Percentiles rank a stretch among this genome's conserved stretches.
Evolutionary conservation across 2,329 filamentous ascomycete species (phyloP).

Genomic region (Cordyceps fumosorosea): DNA sequence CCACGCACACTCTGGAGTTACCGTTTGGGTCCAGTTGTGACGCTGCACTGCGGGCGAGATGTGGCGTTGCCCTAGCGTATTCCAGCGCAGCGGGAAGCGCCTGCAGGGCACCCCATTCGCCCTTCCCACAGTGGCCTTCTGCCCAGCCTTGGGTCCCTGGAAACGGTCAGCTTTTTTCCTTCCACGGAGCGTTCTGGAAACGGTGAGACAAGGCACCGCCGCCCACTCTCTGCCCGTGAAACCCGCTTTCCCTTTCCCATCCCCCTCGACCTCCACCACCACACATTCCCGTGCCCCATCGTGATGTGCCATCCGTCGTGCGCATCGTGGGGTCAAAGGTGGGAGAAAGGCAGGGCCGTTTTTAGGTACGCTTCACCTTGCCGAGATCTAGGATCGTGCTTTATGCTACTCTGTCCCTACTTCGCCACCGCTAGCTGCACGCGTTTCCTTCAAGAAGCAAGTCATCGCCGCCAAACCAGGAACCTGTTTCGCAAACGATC

Average conservation of each 20-base stretch:
- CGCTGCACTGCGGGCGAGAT: conserved; percentile 6
- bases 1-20: neutral
- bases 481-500: neutral
- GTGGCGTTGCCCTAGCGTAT: conserved; percentile 5
- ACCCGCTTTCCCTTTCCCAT: neutral
- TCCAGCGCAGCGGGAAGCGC: neutral
- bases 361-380: conserved; percentile 4
- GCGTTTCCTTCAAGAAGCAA: neutral
- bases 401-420: neutral
- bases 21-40: conserved; percentile 1
- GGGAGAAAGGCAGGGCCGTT: conserved; percentile 1
- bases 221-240: neutral
- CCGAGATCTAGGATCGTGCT: conserved; percentile 10
- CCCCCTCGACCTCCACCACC: neutral
- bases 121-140: neutral
- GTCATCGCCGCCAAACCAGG: neutral
- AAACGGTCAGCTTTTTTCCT: neutral
- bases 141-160: neutral
- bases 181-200: conserved; percentile 1
- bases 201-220: conserved; percentile 4
- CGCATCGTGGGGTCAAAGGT: conserved; percentile 10
- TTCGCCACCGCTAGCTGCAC: conserved; percentile 6
- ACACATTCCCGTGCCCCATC: conserved; percentile 1
- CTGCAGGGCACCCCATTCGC: neutral
- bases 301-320: conserved; percentile 4